phyloP scores from a whole-genome alignment of 1,139 yeast species.

The Geotrichum reessii region DNA sequence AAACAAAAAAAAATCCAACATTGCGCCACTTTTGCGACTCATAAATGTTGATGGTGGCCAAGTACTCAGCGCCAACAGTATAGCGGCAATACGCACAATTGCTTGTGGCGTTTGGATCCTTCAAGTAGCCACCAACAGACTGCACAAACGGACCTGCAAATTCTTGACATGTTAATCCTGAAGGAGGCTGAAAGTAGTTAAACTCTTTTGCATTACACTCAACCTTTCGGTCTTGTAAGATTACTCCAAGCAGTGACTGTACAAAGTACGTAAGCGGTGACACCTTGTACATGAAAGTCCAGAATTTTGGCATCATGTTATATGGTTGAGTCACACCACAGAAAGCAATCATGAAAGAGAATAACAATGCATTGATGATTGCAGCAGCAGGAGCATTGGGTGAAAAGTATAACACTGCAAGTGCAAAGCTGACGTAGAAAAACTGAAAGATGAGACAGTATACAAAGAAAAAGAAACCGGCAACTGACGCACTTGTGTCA shows the following conservation, averaged over 20 bases:
- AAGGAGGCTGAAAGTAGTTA: conserved; percentile 46
- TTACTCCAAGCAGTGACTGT: conserved; percentile 42
- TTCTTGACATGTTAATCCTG: conserved; percentile 44
- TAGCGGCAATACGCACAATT: conserved; percentile 47
- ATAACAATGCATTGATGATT: conserved; percentile 44
- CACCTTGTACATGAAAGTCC: conserved; percentile 53
- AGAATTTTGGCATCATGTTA: conserved; percentile 49
- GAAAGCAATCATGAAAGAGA: conserved; percentile 48
- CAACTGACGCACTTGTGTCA: conserved; percentile 38
- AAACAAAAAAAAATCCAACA: conserved; percentile 54
- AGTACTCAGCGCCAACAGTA: conserved; percentile 42
- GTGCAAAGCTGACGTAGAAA: conserved; percentile 45
- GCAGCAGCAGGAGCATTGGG: conserved; percentile 47
- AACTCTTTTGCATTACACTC: conserved; percentile 45
- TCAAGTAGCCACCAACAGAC: conserved; percentile 42
- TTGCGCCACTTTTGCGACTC: conserved; percentile 57
- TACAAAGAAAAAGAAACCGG: conserved; percentile 43
- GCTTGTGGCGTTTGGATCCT: conserved; percentile 39
- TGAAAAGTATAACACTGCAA: conserved; percentile 42
- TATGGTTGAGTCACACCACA: conserved; percentile 54
- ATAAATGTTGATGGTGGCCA: conserved; percentile 39
- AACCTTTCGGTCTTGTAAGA: conserved; percentile 42
- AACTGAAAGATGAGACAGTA: conserved; percentile 43
- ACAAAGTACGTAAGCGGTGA: conserved; percentile 55
- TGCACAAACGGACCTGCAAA: conserved; percentile 40